phyloP scores from a whole-genome alignment of 1,284 basidiomycete genomes.

The Schizophyllum commune region DNA sequence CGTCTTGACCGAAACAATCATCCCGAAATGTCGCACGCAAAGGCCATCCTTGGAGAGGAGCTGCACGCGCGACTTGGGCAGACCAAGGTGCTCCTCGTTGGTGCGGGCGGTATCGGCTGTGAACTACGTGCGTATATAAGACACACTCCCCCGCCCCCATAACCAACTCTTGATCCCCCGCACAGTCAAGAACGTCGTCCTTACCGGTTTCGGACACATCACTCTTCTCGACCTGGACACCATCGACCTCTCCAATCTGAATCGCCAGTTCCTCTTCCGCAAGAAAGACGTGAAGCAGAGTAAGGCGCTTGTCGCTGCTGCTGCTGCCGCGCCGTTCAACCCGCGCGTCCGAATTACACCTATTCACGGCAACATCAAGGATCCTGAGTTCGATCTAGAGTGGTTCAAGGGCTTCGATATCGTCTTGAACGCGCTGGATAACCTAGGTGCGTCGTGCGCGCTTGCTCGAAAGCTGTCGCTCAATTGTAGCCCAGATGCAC shows the following conservation, averaged over 20 bases:
- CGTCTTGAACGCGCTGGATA: constrained; percentile 95
- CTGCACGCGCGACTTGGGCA: constrained; percentile 50
- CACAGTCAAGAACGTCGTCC: constrained; percentile 91
- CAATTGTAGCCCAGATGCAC: constrained; percentile 52
- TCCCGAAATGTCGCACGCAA: too few species aligned
- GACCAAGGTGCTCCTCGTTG: constrained; percentile 83
- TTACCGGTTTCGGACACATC: constrained; percentile 89
- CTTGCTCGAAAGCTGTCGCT: background rate
- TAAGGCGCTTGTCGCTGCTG: constrained; percentile 90
- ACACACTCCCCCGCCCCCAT: background rate
- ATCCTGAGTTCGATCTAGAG: constrained; percentile 80
- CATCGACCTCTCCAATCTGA: constrained; percentile 97
- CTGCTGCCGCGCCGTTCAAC: constrained; percentile 87
- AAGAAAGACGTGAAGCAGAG: constrained; percentile 98
- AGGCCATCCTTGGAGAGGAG: constrained; percentile 70
- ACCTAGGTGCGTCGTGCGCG: constrained; percentile 80
- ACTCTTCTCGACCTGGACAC: constrained; percentile 96
- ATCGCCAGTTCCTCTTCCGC: constrained; percentile 95
- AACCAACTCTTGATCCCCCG: background rate
- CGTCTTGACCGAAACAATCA: too few species aligned
- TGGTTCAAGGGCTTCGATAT: constrained; percentile 92
- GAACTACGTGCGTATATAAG: constrained; percentile 69
- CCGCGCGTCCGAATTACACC: constrained; percentile 85
- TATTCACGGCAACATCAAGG: constrained; percentile 95
- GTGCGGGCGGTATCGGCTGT: constrained; percentile 96